Percentiles rank a stretch among this genome's conserved stretches.
phyloP scores from a whole-genome alignment of 768 basidiomycete species.

The Kwoniella bestiolae region DNA sequence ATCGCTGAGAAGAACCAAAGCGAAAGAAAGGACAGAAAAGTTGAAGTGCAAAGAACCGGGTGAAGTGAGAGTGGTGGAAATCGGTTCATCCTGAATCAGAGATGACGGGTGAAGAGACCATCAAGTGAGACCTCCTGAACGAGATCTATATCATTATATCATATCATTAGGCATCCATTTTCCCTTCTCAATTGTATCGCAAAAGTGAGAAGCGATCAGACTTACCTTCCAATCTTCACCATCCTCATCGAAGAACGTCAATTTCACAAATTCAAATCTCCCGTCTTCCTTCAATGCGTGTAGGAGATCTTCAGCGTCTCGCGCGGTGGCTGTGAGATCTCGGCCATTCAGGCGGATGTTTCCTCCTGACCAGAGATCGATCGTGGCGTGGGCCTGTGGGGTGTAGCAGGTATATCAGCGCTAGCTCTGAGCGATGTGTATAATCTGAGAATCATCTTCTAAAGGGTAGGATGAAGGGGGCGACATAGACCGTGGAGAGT shows the following conservation, averaged over 20 bases:
- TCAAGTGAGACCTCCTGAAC: conserved; percentile 32
- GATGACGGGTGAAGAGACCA: conserved; percentile 19
- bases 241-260: conserved; percentile 34
- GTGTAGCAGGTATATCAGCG: not conserved
- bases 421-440: no score
- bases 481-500: no score
- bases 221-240: conserved; percentile 54
- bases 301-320: conserved; percentile 39
- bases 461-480: no score
- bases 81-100: conserved; percentile 33
- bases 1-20: not conserved
- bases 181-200: not conserved
- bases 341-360: conserved; percentile 44
- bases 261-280: conserved; percentile 39
- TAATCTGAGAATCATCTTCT: no score
- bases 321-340: conserved; percentile 43
- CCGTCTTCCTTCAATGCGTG: conserved; percentile 35
- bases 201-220: not conserved
- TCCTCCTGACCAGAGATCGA: conserved; percentile 53
- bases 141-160: conserved; percentile 22
- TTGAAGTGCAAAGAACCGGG: not conserved
- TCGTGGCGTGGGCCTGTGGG: conserved; percentile 34
- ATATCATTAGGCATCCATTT: not conserved
- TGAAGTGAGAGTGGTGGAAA: no score
- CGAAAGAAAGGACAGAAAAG: not conserved